phyloP scores from a whole-genome alignment of 2,329 filamentous ascomycete genomes.

The Phaeosphaeriaceae sp. region DNA sequence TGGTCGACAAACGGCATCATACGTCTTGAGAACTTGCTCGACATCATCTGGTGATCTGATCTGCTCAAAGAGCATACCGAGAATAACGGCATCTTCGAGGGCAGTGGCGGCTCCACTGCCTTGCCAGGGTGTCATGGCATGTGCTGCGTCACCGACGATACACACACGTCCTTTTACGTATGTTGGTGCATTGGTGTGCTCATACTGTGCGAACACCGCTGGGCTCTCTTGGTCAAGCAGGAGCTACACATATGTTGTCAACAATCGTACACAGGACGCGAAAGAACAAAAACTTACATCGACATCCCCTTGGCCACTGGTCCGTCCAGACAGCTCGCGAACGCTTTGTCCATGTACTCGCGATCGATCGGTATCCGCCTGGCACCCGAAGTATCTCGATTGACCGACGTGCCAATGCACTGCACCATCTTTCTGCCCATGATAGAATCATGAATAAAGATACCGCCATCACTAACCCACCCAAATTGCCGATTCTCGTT shows the following conservation, averaged over 20 bases:
- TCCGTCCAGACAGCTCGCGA: conserved; percentile 12
- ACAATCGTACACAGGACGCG: no score
- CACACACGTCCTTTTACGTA: conserved; percentile 37
- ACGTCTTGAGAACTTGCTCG: conserved; percentile 39
- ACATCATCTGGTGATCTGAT: conserved; percentile 1
- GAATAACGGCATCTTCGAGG: conserved; percentile 58
- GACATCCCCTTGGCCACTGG: conserved; percentile 51
- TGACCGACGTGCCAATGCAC: conserved; percentile 7
- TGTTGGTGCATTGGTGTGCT: conserved; percentile 14
- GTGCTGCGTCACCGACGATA: conserved; percentile 61
- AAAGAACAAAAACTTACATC: conserved; percentile 35
- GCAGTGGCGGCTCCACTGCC: conserved; percentile 60
- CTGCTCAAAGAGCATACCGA: conserved; percentile 41
- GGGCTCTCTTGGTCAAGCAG: conserved; percentile 2
- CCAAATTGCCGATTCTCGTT: conserved; percentile 14
- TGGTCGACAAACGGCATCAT: conserved; percentile 29
- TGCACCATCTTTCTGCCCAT: conserved; percentile 16
- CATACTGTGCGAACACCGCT: conserved; percentile 8
- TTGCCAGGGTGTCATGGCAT: conserved; percentile 58
- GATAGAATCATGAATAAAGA: conserved; percentile 20
- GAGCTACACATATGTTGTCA: conserved; percentile 1
- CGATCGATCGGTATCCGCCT: conserved; percentile 6
- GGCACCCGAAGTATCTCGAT: conserved; percentile 8
- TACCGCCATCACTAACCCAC: conserved; percentile 18
- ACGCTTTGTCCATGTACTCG: conserved; percentile 6